Evolutionary conservation across 1,284 basidiomycete species (phyloP).

Genomic region (Heimioporus retisporus): DNA sequence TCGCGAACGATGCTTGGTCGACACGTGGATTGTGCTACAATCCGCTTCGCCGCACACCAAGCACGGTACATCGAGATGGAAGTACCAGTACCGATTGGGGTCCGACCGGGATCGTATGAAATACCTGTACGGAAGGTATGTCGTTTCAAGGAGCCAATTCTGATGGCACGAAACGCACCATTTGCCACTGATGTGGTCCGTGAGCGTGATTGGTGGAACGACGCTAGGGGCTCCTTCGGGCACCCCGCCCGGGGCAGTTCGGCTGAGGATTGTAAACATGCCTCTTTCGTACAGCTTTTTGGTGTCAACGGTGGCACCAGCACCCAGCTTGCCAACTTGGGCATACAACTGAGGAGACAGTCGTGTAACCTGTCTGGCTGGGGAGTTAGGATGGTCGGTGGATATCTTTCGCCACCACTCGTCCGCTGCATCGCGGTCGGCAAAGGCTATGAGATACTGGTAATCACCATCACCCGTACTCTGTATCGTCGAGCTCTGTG

Average conservation of each 20-base stretch:
- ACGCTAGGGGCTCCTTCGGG: neutral
- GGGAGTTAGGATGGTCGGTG: neutral
- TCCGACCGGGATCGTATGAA: neutral
- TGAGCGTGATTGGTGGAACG: neutral
- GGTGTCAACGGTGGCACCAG: neutral
- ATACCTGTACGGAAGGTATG: neutral
- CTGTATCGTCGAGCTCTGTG: neutral
- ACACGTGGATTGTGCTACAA: neutral
- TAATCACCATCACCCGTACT: neutral
- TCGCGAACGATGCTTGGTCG: neutral
- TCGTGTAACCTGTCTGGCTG: neutral
- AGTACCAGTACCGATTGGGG: neutral
- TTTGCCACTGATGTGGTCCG: neutral
- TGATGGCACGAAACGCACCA: neutral
- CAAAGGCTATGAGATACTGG: neutral
- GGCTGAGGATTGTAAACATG: neutral
- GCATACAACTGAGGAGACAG: neutral
- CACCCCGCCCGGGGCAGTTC: neutral
- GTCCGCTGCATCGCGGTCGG: neutral
- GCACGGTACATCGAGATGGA: neutral
- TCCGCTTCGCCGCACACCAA: neutral
- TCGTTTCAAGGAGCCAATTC: neutral
- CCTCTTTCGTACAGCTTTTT: neutral
- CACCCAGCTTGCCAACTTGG: neutral
- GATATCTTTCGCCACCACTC: neutral